Conservation (phyloP, 2,329 filamentous ascomycete genomes). For the Cytospora mali region DNA sequence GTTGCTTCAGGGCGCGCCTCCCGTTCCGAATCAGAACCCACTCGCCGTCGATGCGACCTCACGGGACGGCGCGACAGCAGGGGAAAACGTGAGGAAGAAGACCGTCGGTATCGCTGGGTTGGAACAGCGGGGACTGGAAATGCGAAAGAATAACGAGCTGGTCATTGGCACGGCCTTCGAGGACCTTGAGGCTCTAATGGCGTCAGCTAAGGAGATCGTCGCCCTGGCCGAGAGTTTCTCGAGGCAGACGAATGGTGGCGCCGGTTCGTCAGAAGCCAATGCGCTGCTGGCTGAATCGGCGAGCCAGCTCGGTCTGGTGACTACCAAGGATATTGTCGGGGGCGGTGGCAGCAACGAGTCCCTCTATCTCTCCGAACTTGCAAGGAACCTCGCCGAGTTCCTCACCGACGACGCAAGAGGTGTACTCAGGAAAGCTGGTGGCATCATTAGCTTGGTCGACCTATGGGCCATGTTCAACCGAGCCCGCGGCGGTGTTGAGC, state of each 20-base stretch:
- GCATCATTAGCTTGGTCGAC: slow-evolving; percentile 87
- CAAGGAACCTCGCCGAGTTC: slow-evolving; percentile 85
- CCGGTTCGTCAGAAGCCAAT: slow-evolving; percentile 69
- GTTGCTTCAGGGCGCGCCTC: slow-evolving; percentile 87
- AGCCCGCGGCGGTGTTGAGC: slow-evolving; percentile 87
- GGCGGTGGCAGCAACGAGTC: slow-evolving; percentile 74
- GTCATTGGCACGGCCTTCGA: slow-evolving; percentile 95
- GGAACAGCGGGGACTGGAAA: slow-evolving; percentile 80
- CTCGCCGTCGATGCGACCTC: slow-evolving; percentile 41
- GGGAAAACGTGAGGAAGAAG: slow-evolving; percentile 43
- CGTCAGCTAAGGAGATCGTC: slow-evolving; percentile 93
- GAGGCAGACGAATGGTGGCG: slow-evolving; percentile 63
- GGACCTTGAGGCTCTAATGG: slow-evolving; percentile 95
- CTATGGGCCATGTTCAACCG: slow-evolving; percentile 95
- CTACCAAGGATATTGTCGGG: slow-evolving; percentile 90
- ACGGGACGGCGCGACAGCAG: slow-evolving; percentile 31
- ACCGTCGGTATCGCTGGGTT: slow-evolving; percentile 89
- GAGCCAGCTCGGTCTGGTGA: slow-evolving; percentile 83
- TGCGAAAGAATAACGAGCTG: slow-evolving; percentile 88
- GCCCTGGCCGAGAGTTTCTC: slow-evolving; percentile 89
- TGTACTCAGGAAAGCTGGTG: slow-evolving; percentile 76
- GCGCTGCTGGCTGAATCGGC: slow-evolving; percentile 79
- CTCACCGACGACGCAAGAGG: slow-evolving; percentile 82
- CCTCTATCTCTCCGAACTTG: slow-evolving; percentile 85
- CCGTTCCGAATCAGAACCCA: slow-evolving; percentile 68